These are phyloP conservation scores for Colletotrichum sp. DNA, from an alignment of 2,329 filamentous ascomycete species.

Conservation along the genomic window DNA sequence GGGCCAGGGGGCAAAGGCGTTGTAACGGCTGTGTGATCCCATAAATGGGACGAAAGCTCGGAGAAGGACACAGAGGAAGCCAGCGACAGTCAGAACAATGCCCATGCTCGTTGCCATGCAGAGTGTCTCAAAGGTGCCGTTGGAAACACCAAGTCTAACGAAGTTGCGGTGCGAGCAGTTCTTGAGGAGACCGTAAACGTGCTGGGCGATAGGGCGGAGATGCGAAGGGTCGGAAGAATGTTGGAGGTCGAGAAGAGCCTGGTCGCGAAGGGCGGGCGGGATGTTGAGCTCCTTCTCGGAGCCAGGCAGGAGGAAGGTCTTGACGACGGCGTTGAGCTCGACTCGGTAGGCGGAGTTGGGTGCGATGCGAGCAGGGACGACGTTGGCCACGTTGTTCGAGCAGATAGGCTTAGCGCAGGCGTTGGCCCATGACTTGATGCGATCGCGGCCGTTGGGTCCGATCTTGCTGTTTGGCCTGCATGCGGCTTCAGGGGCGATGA, in stretches of 20 bases:
- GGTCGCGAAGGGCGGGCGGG: conserved; percentile 43
- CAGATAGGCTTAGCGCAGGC: conserved; percentile 14
- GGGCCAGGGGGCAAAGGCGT: conserved; percentile 48
- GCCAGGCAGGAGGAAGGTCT: conserved; percentile 44
- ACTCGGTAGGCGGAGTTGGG: conserved; percentile 21
- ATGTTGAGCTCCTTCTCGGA: conserved; percentile 54
- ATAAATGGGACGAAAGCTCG: conserved; percentile 41
- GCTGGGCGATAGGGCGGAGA: conserved; percentile 49
- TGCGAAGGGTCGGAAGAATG: conserved; percentile 40
- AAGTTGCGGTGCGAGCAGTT: conserved; percentile 57
- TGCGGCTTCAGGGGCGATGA: conserved; percentile 33
- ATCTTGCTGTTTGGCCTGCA: conserved; percentile 26
- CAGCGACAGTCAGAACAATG: conserved; percentile 42
- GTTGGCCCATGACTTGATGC: conserved; percentile 26
- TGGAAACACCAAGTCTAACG: conserved; percentile 58
- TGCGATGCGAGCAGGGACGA: conserved; percentile 17
- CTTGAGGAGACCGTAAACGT: conserved; percentile 49
- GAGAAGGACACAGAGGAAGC: conserved; percentile 44
- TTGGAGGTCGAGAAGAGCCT: conserved; percentile 40
- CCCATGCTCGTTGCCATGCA: conserved; percentile 51
- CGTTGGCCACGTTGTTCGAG: conserved; percentile 3
- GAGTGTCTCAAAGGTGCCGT: conserved; percentile 54
- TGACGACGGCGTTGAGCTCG: conserved; percentile 44
- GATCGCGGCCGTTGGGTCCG: conserved; percentile 21
- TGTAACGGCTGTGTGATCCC: conserved; percentile 45